Conservation (phyloP, 768 basidiomycete genomes). For the Leccinum uliginosum region DNA sequence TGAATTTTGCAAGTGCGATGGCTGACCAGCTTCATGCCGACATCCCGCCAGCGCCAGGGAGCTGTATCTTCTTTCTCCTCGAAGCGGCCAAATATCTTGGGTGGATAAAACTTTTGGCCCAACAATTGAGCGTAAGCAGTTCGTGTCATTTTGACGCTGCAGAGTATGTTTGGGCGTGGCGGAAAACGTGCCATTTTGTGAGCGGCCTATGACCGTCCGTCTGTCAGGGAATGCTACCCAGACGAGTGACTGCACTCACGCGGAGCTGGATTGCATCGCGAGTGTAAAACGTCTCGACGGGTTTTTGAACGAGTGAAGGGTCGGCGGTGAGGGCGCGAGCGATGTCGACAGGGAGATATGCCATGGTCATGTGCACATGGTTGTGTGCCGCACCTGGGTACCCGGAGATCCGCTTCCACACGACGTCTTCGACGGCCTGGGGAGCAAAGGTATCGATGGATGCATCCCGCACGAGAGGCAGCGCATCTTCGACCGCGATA, state of each 20-base stretch:
- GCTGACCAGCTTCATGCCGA: conserved; percentile 90
- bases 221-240: conserved; percentile 1
- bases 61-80: conserved; percentile 55
- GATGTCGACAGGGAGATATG: conserved; percentile 76
- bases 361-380: conserved; percentile 75
- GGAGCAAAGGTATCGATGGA: conserved; percentile 56
- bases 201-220: conserved; percentile 54
- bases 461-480: conserved; percentile 55
- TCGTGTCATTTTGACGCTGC: conserved; percentile 73
- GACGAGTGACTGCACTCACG: conserved; percentile 41
- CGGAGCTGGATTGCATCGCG: conserved; percentile 87
- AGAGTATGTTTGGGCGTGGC: conserved; percentile 59
- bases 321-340: conserved; percentile 63
- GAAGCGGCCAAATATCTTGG: conserved; percentile 81
- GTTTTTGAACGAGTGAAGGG: conserved; percentile 75
- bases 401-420: conserved; percentile 71
- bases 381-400: conserved; percentile 64
- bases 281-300: conserved; percentile 92
- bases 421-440: conserved; percentile 51
- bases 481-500: conserved; percentile 57
- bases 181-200: conserved; percentile 90
- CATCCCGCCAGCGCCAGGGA: conserved; percentile 75
- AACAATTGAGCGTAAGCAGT: conserved; percentile 91
- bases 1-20: not conserved
- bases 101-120: conserved; percentile 90